Percentiles rank a stretch among this genome's conserved stretches.
These are phyloP conservation scores for Cytospora chrysosperma DNA, from an alignment of 2,329 filamentous ascomycete genomes.

Conservation along the genomic window DNA sequence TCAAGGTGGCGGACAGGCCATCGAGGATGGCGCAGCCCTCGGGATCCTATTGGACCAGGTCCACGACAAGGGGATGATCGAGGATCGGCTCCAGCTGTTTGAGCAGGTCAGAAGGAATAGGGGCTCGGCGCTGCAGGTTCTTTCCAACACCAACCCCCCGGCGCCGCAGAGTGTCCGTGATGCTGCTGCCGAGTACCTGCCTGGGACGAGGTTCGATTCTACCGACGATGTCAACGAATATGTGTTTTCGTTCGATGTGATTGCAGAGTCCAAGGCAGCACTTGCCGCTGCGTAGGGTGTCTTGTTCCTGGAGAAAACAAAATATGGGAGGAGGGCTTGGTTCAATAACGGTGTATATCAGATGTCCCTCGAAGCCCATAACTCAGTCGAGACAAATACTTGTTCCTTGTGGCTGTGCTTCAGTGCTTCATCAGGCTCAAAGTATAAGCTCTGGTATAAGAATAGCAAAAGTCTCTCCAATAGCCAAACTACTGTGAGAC, in stretches of 20 bases:
- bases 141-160: constrained; percentile 1
- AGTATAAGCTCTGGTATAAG: too few species aligned
- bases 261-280: constrained; percentile 5
- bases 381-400: background rate
- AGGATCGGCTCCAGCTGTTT: background rate
- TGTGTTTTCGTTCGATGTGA: constrained; percentile 8
- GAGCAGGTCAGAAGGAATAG: constrained; percentile 11
- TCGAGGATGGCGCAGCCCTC: constrained; percentile 6
- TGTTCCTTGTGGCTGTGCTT: too few species aligned
- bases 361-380: background rate
- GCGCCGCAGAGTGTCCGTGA: constrained; percentile 1
- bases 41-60: constrained; percentile 5
- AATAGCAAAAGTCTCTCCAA: too few species aligned
- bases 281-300: background rate
- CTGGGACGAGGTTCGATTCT: constrained; percentile 1
- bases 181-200: background rate
- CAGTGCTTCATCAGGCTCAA: too few species aligned
- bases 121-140: constrained; percentile 6
- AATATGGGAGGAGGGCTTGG: too few species aligned
- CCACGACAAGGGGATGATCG: background rate
- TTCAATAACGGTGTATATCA: background rate
- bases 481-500: too few species aligned
- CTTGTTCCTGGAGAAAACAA: too few species aligned
- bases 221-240: constrained; percentile 4
- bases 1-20: constrained; percentile 10